Base-by-base conservation (phyloP, 176 grass and related monocot species). In the Tillandsia fasciculata region DNA sequence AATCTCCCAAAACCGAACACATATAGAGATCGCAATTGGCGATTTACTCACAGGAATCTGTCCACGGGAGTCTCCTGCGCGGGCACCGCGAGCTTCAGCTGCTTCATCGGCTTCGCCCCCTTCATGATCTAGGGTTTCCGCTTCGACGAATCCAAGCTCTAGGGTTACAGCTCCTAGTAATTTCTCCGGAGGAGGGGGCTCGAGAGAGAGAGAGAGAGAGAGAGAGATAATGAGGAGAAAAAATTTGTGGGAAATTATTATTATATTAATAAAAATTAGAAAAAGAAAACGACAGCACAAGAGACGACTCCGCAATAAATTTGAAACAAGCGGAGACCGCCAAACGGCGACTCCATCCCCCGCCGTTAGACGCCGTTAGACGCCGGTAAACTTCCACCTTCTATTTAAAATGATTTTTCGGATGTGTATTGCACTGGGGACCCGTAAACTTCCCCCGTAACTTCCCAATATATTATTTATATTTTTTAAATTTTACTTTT, bases 81-180 rank as follows among this genome's bases (percentile, higher is more conserved):
- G 26, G 89, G 87, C 50, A 97, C 89, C 29, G 72, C 70, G 69
- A 97, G 82, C 72, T 80, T 92, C 68, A 96, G 89, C 64, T 80
- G 83, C 81, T 72, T 84, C 68, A 72, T 53, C 12, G 68, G 47
- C 72, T 90, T 91, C 84, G 69, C 84, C 8, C 89, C 89, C 82
- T 79, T 92, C 94, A 97, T 97, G 80, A 76, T 59, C 80, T 68
- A 64, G 59, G 56, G 47, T 63, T 42, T 72, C 49, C 48, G 15
- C 15, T 18, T 9, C 4, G 56, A 0, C 13, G 15, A 61, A 22
- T 61, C 9, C 26, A 12, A 2, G 8, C 18, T 7, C 18, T 49
- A 52, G 20, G 26, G 51, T 27, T 79, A 87, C 68, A 78, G 84
- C 64, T 91, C 82, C 33, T 18, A 9, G 8, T 6, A 42, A 42